Evolutionary conservation across 306 rosid genomes (phyloP).

Genomic region (Malus fusca): DNA sequence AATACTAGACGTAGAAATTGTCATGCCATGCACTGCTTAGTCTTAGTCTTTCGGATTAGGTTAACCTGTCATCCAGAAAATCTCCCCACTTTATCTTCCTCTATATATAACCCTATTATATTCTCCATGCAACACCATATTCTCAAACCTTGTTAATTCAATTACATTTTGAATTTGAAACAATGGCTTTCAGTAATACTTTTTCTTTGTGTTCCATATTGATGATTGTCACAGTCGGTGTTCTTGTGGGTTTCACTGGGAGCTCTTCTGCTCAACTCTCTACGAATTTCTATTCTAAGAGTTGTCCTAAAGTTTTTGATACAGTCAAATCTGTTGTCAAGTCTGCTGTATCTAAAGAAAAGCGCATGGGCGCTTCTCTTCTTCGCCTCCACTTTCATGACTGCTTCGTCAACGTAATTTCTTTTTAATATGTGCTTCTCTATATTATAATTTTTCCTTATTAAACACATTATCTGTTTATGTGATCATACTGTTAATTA

Average conservation of each 20-base stretch:
- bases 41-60: background rate
- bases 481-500: background rate
- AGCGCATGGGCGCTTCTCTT: constrained; percentile 72
- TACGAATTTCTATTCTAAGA: constrained; percentile 33
- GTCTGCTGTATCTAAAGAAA: constrained; percentile 46
- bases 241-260: constrained; percentile 25
- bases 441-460: background rate
- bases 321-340: constrained; percentile 36
- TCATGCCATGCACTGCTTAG: background rate
- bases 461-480: background rate
- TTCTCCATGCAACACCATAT: background rate
- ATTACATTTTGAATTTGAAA: background rate
- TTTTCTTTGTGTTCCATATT: background rate
- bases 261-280: constrained; percentile 46
- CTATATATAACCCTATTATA: background rate
- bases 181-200: background rate
- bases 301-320: constrained; percentile 47
- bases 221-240: background rate
- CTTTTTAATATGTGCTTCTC: background rate
- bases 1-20: background rate
- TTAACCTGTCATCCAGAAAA: background rate
- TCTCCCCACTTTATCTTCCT: background rate
- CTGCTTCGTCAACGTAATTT: constrained; percentile 65
- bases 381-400: constrained; percentile 80
- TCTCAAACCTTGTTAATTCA: background rate